phyloP scores from a whole-genome alignment of 495 filamentous ascomycete genomes.

The Chaetomium cochliodes region DNA sequence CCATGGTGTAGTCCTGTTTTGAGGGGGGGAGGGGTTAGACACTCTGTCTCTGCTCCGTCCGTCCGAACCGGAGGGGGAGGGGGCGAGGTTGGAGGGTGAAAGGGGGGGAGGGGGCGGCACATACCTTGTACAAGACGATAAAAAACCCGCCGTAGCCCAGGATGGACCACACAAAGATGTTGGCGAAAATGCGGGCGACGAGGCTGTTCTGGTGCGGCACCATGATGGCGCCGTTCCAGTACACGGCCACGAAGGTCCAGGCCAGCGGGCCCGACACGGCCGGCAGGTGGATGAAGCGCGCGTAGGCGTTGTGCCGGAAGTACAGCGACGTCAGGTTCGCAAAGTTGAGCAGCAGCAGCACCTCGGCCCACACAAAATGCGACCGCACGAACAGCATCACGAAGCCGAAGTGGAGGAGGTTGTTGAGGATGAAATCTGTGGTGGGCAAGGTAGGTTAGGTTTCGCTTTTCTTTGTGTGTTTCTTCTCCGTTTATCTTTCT shows the following conservation, averaged over 20 bases:
- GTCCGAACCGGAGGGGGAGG: neutral
- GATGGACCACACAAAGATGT: slow-evolving; percentile 82
- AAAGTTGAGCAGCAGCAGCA: slow-evolving; percentile 76
- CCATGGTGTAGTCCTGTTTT: slow-evolving; percentile 71
- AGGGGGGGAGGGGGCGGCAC: slow-evolving; percentile 7
- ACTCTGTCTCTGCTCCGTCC: no score
- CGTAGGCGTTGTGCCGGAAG: slow-evolving; percentile 68
- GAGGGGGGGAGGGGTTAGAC: no score
- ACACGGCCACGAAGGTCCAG: slow-evolving; percentile 78
- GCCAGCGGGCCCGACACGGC: slow-evolving; percentile 75
- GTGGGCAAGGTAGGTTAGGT: neutral
- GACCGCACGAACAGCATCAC: slow-evolving; percentile 77
- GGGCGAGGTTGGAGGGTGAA: no score
- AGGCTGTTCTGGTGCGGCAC: slow-evolving; percentile 56
- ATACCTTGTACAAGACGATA: slow-evolving; percentile 61
- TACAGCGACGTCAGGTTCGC: slow-evolving; percentile 73
- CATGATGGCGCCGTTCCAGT: slow-evolving; percentile 83
- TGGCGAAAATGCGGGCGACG: slow-evolving; percentile 72
- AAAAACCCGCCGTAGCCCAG: slow-evolving; percentile 70
- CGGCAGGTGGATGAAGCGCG: slow-evolving; percentile 69
- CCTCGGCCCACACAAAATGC: slow-evolving; percentile 68
- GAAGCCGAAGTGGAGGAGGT: slow-evolving; percentile 74
- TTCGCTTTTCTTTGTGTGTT: neutral
- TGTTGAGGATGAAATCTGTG: slow-evolving; percentile 73
- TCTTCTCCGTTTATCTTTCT: neutral